Evolutionary conservation across 2,329 filamentous ascomycete species (phyloP).

Genomic region (Neospermospora avenae): DNA sequence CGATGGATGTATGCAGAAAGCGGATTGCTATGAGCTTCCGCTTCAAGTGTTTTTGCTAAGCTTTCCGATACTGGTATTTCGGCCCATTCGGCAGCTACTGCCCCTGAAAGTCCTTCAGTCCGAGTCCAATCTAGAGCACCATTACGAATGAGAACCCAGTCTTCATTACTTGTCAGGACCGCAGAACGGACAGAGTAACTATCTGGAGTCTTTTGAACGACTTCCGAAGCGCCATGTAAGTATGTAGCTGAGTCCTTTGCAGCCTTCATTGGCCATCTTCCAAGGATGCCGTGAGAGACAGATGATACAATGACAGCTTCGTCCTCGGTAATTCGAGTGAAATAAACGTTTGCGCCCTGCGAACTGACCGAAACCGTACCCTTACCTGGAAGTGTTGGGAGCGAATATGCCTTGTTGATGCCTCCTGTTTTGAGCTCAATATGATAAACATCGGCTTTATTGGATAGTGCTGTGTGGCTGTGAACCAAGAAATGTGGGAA

Average conservation of each 20-base stretch:
- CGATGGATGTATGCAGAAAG: slow-evolving; percentile 84
- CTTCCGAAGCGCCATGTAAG: slow-evolving; percentile 74
- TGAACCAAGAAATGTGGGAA: slow-evolving; percentile 83
- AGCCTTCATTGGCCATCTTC: slow-evolving; percentile 63
- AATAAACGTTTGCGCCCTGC: slow-evolving; percentile 79
- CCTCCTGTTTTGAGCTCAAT: slow-evolving; percentile 67
- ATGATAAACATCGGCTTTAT: slow-evolving; percentile 85
- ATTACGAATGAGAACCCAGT: slow-evolving; percentile 83
- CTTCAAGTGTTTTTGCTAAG: slow-evolving; percentile 75
- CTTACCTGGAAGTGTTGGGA: slow-evolving; percentile 66
- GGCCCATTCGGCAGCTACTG: slow-evolving; percentile 76
- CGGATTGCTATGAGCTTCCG: slow-evolving; percentile 80
- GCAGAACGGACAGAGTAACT: slow-evolving; percentile 78
- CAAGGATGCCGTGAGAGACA: slow-evolving; percentile 70
- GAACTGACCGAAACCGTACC: slow-evolving; percentile 79
- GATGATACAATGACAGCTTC: slow-evolving; percentile 76
- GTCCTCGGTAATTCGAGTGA: slow-evolving; percentile 74
- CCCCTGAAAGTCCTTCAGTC: slow-evolving; percentile 76
- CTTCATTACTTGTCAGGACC: slow-evolving; percentile 60
- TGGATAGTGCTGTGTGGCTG: slow-evolving; percentile 64
- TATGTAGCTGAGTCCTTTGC: slow-evolving; percentile 44
- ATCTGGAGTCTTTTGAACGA: slow-evolving; percentile 65
- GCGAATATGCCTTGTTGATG: slow-evolving; percentile 73
- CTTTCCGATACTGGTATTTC: slow-evolving; percentile 71
- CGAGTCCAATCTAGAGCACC: slow-evolving; percentile 78